Percentiles rank a stretch among this genome's conserved stretches.
phyloP scores from a whole-genome alignment of 345 rosid species.

The Bruguiera gymnorhiza region DNA sequence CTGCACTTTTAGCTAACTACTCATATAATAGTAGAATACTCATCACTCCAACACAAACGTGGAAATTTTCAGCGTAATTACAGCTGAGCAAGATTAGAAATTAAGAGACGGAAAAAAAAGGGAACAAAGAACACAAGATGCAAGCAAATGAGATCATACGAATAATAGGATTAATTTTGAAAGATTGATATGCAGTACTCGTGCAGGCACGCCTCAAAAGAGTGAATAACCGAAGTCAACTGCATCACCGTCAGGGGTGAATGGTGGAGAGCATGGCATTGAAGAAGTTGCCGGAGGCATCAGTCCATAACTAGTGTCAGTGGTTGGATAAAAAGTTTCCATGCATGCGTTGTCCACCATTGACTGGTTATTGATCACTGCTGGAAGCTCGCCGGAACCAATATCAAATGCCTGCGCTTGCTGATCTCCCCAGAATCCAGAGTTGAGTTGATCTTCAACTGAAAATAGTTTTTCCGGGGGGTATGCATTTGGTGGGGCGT shows the following conservation, averaged over 20 bases:
- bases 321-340: conserved; percentile 26
- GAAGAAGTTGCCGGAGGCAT: conserved; percentile 39
- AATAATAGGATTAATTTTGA: neutral
- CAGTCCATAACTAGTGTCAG: conserved; percentile 15
- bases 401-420: conserved; percentile 40
- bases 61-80: conserved; percentile 15
- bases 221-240: conserved; percentile 46
- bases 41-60: conserved; percentile 14
- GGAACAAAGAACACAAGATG: conserved; percentile 11
- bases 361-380: conserved; percentile 44
- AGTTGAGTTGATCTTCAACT: conserved; percentile 22
- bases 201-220: conserved; percentile 18
- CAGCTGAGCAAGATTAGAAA: neutral
- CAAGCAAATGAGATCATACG: conserved; percentile 5
- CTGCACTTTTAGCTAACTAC: neutral
- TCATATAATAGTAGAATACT: neutral
- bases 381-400: conserved; percentile 52
- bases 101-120: neutral
- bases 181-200: neutral
- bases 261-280: conserved; percentile 14
- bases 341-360: conserved; percentile 37
- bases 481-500: neutral
- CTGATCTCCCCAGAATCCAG: conserved; percentile 29
- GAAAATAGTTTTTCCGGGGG: conserved; percentile 14
- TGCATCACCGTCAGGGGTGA: conserved; percentile 39